Evolutionary conservation across 495 filamentous ascomycete genomes (phyloP), one percentile per base, ranked within the genome.

Genomic region (Annulohypoxylon nitens): DNA sequence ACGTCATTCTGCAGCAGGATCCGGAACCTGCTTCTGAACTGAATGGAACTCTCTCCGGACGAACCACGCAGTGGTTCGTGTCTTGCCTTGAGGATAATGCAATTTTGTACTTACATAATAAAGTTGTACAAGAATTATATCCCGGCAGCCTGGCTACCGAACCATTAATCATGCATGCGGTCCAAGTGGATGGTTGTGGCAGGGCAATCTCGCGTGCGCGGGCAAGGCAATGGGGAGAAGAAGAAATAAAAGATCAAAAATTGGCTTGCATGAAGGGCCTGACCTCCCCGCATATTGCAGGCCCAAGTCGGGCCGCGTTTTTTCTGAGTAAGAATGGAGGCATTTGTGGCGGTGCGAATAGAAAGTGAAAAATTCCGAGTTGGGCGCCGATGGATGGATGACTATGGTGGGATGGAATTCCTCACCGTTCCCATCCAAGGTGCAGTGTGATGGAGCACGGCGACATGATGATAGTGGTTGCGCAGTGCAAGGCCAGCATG

Each of bases 361-460:
- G 36, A 45, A 48, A 23, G 18, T 14, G 9, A 30, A 14, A 14
- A 34, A 54, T 51, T 39, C 9, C 47, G 61, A 34, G 37, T 39
- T 14, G 14, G 47, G 48, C 51, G 30, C 14, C 3, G 30, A 30
- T 12, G 34, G 12, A 1, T 39, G 25, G 30, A 1, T 39, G 25
- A 41, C 7, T 30, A 26, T 33, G 2, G 36, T 18, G 26, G 16
- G 2, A 60, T 23, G 20, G 30, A 14, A n/a, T 25, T 59, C 7
- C 33, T 48, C 48, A 60, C 26, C 37, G 5, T 50, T 45, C 33
- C 47, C 18, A 39, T 14, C 50, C 30, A 2, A 30, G 5, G 30
- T 67, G 58, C 59, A 8, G 70, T 67, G 64, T 72, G 64, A 67
- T 67, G 51, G 45, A 47, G 51, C 45, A 62, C 70, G 36, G 30